Percentiles rank a stretch among this genome's conserved stretches.
Evolutionary conservation across 768 basidiomycete genomes (phyloP).

Genomic region (Leccinum uliginosum): DNA sequence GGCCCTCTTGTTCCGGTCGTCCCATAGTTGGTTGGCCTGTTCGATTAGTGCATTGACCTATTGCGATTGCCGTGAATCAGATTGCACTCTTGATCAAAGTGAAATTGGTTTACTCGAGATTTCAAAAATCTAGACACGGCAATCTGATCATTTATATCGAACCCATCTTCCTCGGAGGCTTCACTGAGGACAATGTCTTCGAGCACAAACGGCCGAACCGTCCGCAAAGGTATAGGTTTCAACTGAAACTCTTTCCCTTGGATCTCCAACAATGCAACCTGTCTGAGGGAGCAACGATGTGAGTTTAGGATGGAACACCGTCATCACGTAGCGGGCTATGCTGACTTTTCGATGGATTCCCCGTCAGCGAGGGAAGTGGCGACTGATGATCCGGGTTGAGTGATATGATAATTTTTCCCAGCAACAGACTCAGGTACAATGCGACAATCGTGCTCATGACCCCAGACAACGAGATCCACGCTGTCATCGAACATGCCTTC

Average conservation of each 20-base stretch:
- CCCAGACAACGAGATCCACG: conserved; percentile 93
- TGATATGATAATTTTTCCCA: conserved; percentile 86
- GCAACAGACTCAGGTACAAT: conserved; percentile 88
- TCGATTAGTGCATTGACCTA: conserved; percentile 79
- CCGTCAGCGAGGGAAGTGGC: conserved; percentile 94
- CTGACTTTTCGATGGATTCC: conserved; percentile 85
- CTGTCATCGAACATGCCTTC: conserved; percentile 98
- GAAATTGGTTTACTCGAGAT: conserved; percentile 44
- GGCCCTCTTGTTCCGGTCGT: conserved; percentile 35
- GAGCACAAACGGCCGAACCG: conserved; percentile 91
- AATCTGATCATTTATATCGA: conserved; percentile 78
- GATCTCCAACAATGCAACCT: conserved; percentile 86
- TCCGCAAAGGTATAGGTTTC: conserved; percentile 81
- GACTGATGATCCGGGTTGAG: conserved; percentile 92
- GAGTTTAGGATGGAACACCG: not conserved
- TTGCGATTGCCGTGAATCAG: not conserved
- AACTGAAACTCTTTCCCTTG: conserved; percentile 86
- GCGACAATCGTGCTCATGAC: conserved; percentile 97
- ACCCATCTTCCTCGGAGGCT: conserved; percentile 68
- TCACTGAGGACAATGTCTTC: conserved; percentile 76
- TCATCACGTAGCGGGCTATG: not conserved
- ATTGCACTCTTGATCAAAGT: not conserved
- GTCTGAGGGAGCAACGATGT: conserved; percentile 42
- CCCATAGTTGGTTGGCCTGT: conserved; percentile 51
- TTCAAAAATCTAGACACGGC: conserved; percentile 80